These are phyloP conservation scores for Clonostachys rosea DNA, from an alignment of 2,329 filamentous ascomycete genomes.

Conservation along the genomic window DNA sequence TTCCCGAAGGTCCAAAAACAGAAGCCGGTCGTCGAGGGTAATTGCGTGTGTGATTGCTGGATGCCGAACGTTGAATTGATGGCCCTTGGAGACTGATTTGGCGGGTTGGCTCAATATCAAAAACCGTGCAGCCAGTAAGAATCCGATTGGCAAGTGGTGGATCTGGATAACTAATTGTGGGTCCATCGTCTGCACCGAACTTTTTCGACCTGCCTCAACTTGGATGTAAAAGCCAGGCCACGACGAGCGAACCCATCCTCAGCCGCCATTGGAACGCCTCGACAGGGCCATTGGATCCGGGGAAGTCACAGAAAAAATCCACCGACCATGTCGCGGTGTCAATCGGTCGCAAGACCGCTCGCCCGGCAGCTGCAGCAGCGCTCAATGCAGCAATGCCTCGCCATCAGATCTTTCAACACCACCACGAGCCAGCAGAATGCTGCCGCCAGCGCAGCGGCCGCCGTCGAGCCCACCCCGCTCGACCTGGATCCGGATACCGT, in stretches of 20 bases:
- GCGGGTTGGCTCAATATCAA: background rate
- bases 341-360: conserved; percentile 53
- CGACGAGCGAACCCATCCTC: no score
- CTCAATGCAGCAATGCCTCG: conserved; percentile 14
- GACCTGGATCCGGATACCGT: conserved; percentile 66
- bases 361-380: conserved; percentile 13
- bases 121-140: background rate
- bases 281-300: no score
- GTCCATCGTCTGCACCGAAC: conserved; percentile 5
- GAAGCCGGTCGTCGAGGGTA: background rate
- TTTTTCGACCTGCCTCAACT: no score
- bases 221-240: no score
- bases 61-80: no score
- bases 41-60: no score
- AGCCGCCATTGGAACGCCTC: no score
- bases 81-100: no score
- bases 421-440: conserved; percentile 5
- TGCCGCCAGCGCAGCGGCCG: background rate
- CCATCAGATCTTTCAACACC: conserved; percentile 27
- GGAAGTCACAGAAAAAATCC: no score
- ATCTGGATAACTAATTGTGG: conserved; percentile 19
- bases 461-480: conserved; percentile 23
- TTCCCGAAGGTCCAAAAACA: background rate
- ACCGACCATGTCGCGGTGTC: conserved; percentile 51
- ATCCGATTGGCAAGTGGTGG: no score